Evolutionary conservation across 2,329 filamentous ascomycete species (phyloP).

Genomic region (Teratosphaeria viscida): DNA sequence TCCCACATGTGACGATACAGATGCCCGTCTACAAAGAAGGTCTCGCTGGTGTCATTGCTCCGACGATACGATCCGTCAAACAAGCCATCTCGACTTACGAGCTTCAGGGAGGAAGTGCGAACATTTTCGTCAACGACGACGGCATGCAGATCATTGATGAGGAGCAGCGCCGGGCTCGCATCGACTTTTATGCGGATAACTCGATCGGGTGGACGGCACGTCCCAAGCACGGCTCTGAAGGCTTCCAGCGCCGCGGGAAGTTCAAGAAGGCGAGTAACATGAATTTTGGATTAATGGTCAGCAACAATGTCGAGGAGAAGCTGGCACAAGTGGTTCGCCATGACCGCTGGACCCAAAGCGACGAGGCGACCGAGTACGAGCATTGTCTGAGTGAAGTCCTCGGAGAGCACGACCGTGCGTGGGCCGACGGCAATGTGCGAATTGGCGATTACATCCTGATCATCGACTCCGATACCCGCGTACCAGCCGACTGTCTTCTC

Average conservation of each 20-base stretch:
- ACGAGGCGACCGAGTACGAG: conserved; percentile 40
- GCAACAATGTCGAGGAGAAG: conserved; percentile 51
- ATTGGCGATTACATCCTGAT: conserved; percentile 56
- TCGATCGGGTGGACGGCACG: conserved; percentile 42
- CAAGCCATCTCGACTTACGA: conserved; percentile 68
- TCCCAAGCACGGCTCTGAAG: conserved; percentile 40
- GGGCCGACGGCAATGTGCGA: conserved; percentile 52
- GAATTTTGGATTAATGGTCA: conserved; percentile 58
- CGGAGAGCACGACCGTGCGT: conserved; percentile 44
- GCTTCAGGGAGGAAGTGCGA: conserved; percentile 65
- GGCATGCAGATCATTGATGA: conserved; percentile 55
- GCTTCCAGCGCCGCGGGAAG: conserved; percentile 49
- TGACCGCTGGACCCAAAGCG: conserved; percentile 25
- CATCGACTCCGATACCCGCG: conserved; percentile 59
- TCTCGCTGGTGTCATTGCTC: conserved; percentile 60
- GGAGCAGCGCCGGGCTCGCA: conserved; percentile 35
- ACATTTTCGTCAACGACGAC: conserved; percentile 68
- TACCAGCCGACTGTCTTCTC: conserved; percentile 56
- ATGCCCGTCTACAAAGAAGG: conserved; percentile 86
- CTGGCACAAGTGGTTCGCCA: conserved; percentile 33
- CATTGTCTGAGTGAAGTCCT: conserved; percentile 41
- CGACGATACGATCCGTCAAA: conserved; percentile 69
- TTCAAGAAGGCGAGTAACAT: conserved; percentile 61
- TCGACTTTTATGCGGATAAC: conserved; percentile 41
- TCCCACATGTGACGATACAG: conserved; percentile 66